Conservation (phyloP, 225 moss, liverwort and hornwort species). For the Physcomitrium patens region DNA sequence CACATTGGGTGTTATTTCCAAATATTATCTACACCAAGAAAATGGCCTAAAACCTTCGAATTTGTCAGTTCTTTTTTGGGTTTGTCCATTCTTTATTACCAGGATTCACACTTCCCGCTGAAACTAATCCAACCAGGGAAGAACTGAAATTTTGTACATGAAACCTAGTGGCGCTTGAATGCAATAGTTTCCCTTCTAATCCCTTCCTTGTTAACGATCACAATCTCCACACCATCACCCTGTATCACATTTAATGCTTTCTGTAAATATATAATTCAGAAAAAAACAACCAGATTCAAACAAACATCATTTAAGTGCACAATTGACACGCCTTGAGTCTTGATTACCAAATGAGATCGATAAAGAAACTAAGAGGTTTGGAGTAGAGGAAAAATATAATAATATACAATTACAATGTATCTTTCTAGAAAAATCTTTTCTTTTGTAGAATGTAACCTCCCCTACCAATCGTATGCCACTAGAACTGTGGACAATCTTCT, state of each 20-base stretch:
- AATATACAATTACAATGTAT: too few relatives aligned
- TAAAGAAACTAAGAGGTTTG: background rate
- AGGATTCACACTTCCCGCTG: background rate
- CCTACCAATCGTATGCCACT: too few relatives aligned
- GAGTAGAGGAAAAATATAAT: too few relatives aligned
- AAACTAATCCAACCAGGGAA: background rate
- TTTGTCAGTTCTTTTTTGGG: background rate
- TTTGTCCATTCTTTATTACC: background rate
- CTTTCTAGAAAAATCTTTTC: too few relatives aligned
- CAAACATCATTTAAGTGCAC: background rate
- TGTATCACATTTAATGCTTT: constrained; percentile 20
- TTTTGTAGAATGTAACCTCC: too few relatives aligned
- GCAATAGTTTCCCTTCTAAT: constrained; percentile 44
- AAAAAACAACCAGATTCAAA: background rate
- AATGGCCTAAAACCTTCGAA: background rate
- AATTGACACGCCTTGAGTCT: background rate
- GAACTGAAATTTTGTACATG: background rate
- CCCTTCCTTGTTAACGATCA: constrained; percentile 40
- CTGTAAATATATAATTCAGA: background rate
- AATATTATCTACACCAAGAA: background rate
- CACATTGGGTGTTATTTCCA: background rate
- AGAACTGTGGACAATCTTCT: too few relatives aligned
- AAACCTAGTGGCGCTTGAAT: constrained; percentile 43
- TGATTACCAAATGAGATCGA: background rate
- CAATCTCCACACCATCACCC: constrained; percentile 54